A percentile compares a stretch with the other conserved stretches of the same genome.
Evolutionary conservation across 2,329 filamentous ascomycete genomes (phyloP).

Genomic region (Geoglossum cookeanum): DNA sequence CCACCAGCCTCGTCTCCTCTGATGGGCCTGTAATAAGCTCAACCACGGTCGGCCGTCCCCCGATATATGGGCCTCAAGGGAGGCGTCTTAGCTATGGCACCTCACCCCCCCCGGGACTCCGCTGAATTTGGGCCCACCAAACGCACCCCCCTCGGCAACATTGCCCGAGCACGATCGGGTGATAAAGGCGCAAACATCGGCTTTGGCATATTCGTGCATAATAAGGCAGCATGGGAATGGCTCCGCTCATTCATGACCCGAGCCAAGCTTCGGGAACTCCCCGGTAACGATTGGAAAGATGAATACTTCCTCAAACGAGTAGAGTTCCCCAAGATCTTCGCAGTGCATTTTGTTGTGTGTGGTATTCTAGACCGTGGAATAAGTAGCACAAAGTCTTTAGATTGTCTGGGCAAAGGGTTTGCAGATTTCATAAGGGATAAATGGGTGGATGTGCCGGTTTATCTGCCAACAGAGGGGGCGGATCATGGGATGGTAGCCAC

Average conservation of each 20-base stretch:
- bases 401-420: conserved; percentile 33
- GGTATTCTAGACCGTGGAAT: conserved; percentile 27
- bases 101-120: conserved; percentile 8
- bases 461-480: conserved; percentile 12
- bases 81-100: conserved; percentile 13
- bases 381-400: conserved; percentile 28
- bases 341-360: conserved; percentile 33
- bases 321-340: conserved; percentile 26
- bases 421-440: conserved; percentile 30
- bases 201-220: conserved; percentile 22
- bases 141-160: conserved; percentile 22
- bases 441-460: conserved; percentile 23
- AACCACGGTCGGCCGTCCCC: conserved; percentile 12
- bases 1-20: background rate
- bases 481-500: background rate
- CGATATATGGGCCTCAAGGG: conserved; percentile 13
- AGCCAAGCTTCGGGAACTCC: conserved; percentile 19
- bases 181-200: conserved; percentile 25
- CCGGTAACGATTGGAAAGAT: conserved; percentile 27
- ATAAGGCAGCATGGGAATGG: conserved; percentile 25
- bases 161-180: conserved; percentile 25
- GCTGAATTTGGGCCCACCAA: conserved; percentile 15
- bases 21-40: conserved; percentile 1
- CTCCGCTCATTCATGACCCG: conserved; percentile 23
- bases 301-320: conserved; percentile 26